Evolutionary conservation across 176 grass and related monocot species (phyloP), one percentile per base, ranked within the genome.

Genomic region (Zoysia pacifica): DNA sequence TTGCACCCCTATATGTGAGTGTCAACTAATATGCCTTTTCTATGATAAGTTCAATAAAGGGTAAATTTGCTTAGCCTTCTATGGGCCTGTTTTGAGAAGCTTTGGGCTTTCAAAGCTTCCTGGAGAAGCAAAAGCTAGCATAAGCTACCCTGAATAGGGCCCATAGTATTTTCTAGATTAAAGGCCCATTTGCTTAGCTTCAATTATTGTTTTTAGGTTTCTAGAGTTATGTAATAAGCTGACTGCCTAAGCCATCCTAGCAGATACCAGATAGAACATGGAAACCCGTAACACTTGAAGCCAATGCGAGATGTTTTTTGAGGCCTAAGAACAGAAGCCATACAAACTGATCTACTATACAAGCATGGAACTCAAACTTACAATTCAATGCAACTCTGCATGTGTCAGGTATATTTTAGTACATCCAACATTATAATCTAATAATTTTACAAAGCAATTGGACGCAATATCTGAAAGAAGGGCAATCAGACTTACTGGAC

Each of bases 401-500:
- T 54, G 40, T 42, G 43, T 61, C 19, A 48, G 54, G 53, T 63
- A 83, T 50, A 62, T 62, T 78, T 75, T 40, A 46, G 46, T 19
- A 44, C 11, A 54, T 3, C 35, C 38, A 62, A 55, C 28, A 4
- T 75, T 75, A 69, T 63, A 61, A 66, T 65, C 48, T 79, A 47
- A 71, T 52, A 55, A 66, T 65, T 67, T 79, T 39, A 52, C 4
- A 67, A 28, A 80, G 50, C 7, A 84, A 72, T 52, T 51, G 7
- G 9, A 45, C 65, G 43, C 7, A 72, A 52, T 20, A 35, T 28
- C 8, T 10, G 19, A 61, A 19, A 3, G 11, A 77, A 18, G 78
- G 50, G 49, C 52, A 73, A 66, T 64, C 36, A 37, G 13, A 47
- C 90, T 83, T 88, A 99, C 96, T 82, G 86, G 88, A 87, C 96